Evolutionary conservation across 306 rosid genomes (phyloP).

Genomic region (Prunus kanzakura): DNA sequence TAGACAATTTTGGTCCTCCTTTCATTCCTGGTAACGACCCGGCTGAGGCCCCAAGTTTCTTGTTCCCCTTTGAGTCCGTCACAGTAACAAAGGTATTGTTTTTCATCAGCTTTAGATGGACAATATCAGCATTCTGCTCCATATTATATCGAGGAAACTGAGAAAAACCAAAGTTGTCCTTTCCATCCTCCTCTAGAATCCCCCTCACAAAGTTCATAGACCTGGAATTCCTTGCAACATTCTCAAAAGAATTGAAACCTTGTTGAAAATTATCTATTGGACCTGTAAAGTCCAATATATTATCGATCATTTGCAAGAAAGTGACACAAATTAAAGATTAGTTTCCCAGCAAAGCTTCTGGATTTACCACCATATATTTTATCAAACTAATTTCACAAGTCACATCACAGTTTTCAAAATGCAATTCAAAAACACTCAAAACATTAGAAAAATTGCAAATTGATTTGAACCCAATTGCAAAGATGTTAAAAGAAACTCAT

Average conservation of each 20-base stretch:
- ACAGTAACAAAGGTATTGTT: constrained; percentile 74
- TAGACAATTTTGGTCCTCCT: constrained; percentile 61
- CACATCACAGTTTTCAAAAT: background rate
- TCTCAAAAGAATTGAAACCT: constrained; percentile 18
- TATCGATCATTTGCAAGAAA: background rate
- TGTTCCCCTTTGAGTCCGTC: constrained; percentile 67
- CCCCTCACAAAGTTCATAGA: constrained; percentile 46
- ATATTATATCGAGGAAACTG: constrained; percentile 18
- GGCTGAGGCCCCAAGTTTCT: constrained; percentile 57
- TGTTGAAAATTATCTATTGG: background rate
- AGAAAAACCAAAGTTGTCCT: constrained; percentile 16
- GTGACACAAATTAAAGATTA: background rate
- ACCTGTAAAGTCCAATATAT: background rate
- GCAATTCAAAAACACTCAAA: background rate
- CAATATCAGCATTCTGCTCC: constrained; percentile 67
- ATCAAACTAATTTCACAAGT: background rate
- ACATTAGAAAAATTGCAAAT: background rate
- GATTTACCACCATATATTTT: background rate
- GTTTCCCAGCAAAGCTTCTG: background rate
- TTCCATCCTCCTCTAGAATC: constrained; percentile 43
- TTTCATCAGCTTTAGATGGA: constrained; percentile 69
- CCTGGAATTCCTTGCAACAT: constrained; percentile 4
- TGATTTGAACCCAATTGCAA: background rate
- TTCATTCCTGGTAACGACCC: constrained; percentile 66
- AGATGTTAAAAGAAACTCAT: background rate